Percentiles rank a stretch among this genome's conserved stretches.
These are phyloP conservation scores for Fagopyrum homotropicum DNA, from an alignment of 148 eudicot genomes.

Conservation along the genomic window DNA sequence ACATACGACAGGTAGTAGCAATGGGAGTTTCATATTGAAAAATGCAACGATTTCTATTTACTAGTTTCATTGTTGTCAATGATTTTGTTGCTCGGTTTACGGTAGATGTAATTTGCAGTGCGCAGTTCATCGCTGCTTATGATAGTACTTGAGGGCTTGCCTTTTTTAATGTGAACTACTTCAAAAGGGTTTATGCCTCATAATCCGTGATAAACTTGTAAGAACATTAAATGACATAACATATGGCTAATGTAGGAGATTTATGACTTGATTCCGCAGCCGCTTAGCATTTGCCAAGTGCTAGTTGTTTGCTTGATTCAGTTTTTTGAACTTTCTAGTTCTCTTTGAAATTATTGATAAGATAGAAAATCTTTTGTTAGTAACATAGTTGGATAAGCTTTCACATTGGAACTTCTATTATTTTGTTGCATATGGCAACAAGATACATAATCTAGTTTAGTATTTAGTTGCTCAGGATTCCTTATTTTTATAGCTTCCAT, in stretches of 20 bases:
- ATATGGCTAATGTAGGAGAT: not conserved
- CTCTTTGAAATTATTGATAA: not conserved
- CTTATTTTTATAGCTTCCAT: not conserved
- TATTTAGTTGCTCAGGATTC: not conserved
- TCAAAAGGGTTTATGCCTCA: not conserved
- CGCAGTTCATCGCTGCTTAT: not conserved
- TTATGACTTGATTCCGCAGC: not conserved
- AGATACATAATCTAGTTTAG: not conserved
- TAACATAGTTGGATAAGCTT: not conserved
- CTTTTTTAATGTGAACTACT: not conserved
- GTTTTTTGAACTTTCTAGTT: not conserved
- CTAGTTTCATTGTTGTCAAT: not conserved
- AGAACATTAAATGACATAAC: not conserved
- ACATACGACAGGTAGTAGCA: slow-evolving; percentile 57
- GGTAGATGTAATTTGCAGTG: not conserved
- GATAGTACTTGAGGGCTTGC: not conserved
- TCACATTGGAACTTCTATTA: not conserved
- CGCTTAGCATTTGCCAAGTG: not conserved
- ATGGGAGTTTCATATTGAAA: slow-evolving; percentile 6
- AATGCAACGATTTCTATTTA: not conserved
- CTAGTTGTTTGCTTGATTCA: slow-evolving; percentile 5
- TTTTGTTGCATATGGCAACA: not conserved
- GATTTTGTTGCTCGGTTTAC: not conserved
- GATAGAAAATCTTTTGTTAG: not conserved
- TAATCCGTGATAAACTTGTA: not conserved